Evolutionary conservation across 768 basidiomycete genomes (phyloP), one percentile per base, ranked within the genome.

Genomic region (Lentinus brumalis): DNA sequence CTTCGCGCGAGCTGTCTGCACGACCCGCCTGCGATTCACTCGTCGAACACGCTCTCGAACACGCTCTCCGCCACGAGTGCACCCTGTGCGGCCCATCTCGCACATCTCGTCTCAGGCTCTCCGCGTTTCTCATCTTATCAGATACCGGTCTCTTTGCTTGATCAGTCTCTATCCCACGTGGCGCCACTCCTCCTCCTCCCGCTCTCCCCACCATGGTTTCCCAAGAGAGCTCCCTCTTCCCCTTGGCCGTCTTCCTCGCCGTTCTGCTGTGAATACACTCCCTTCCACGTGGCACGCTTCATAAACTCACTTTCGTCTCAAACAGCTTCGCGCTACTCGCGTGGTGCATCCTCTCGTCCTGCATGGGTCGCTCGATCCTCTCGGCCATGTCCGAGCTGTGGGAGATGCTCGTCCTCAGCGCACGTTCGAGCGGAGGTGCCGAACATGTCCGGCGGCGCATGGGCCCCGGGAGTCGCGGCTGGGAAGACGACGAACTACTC

Each of bases 311-410:
- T 18, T 50, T 38, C 61, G 55, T 26, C 16, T n/a, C 47, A 9
- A 6, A 29, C 66, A 86, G 84, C 41, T 69, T 81, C 41, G 78
- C 81, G 15, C 75, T 81, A 31, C 67, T 88, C 7, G 79, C 80
- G 44, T 88, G 88, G 85, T 90, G 88, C 67, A 72, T 88, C 60
- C 72, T 89, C 52, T 87, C 86, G 38, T 88, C 87, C 7, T 88
- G 88, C 74, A 70, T 89, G 59, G 88, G 88, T 31, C 74, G 75
- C 2, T 74, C 84, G 5, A 71, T 86, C 41, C 73, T 78, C 50
- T 74, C 72, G 31, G 70, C 75, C n/a, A 62, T 85, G 26, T 74
- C 76, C 35, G 78, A 78, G 46, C 66, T 86, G 26, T 85, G 83
- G 83, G 76, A 81, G 47, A 76, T 77, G 59, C 60, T 74, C 32